These are phyloP conservation scores for Flaveria sonorensis DNA, from an alignment of 129 eudicot genomes.

Conservation along the genomic window DNA sequence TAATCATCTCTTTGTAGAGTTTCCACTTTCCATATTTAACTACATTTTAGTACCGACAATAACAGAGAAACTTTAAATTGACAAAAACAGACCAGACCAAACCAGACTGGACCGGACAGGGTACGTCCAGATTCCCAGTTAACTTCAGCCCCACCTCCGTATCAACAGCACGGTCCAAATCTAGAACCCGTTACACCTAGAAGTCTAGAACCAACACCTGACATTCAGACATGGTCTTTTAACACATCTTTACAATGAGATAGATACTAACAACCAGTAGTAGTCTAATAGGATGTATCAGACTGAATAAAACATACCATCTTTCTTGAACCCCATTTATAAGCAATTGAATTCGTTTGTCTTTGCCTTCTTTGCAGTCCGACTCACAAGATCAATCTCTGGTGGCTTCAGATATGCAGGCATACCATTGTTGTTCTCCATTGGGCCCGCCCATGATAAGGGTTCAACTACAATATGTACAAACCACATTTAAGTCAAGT, in stretches of 20 bases:
- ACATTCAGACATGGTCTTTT: slow-evolving; percentile 14
- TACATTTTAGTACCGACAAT: slow-evolving; percentile 18
- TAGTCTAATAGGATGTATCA: slow-evolving; percentile 19
- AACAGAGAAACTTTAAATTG: not conserved
- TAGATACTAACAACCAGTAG: not conserved
- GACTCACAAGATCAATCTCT: slow-evolving; percentile 11
- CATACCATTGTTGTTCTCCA: not conserved
- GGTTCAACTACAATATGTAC: slow-evolving; percentile 29
- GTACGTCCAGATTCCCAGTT: not conserved
- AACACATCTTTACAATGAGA: slow-evolving; percentile 31
- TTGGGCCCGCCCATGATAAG: slow-evolving; percentile 36
- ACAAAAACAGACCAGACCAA: not conserved
- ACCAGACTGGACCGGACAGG: not conserved
- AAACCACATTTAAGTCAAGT: slow-evolving; percentile 1
- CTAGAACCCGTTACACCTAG: too few species aligned
- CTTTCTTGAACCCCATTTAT: not conserved
- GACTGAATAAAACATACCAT: not conserved
- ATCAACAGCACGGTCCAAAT: not conserved
- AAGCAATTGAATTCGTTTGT: not conserved
- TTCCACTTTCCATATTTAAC: slow-evolving; percentile 24
- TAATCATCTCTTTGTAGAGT: not conserved
- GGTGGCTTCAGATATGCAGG: slow-evolving; percentile 25
- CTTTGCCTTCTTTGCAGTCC: slow-evolving; percentile 32
- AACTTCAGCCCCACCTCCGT: slow-evolving; percentile 16
- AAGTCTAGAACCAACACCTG: not conserved